These are phyloP conservation scores for Alternaria brassicicola DNA, from an alignment of 2,329 filamentous ascomycete species.

Conservation along the genomic window DNA sequence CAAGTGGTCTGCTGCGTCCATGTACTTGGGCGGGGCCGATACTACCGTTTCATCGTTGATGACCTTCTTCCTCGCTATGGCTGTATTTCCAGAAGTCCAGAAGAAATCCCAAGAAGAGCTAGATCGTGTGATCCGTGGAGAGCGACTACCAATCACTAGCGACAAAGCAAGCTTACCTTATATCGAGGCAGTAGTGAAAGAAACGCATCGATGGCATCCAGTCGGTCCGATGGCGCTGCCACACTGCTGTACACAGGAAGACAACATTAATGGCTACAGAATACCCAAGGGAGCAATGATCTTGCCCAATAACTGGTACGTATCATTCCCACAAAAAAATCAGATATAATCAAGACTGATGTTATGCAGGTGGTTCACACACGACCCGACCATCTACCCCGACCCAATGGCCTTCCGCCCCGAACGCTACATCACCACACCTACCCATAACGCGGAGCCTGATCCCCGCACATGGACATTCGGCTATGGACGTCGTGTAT, in stretches of 20 bases:
- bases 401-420: slow-evolving; percentile 53
- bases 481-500: slow-evolving; percentile 54
- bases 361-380: slow-evolving; percentile 48
- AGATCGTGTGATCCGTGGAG: slow-evolving; percentile 56
- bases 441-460: slow-evolving; percentile 44
- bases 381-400: slow-evolving; percentile 49
- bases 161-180: slow-evolving; percentile 54
- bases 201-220: slow-evolving; percentile 55
- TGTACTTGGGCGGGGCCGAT: slow-evolving; percentile 56
- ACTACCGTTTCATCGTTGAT: slow-evolving; percentile 52
- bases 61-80: slow-evolving; percentile 60
- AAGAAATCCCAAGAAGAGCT: slow-evolving; percentile 56
- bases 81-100: slow-evolving; percentile 56
- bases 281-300: slow-evolving; percentile 53
- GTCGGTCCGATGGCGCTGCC: slow-evolving; percentile 42
- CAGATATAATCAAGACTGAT: neutral
- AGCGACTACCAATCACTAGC: slow-evolving; percentile 55
- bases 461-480: slow-evolving; percentile 48
- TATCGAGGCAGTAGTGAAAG: slow-evolving; percentile 42
- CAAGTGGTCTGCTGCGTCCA: slow-evolving; percentile 53
- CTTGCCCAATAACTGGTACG: slow-evolving; percentile 50
- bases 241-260: slow-evolving; percentile 41
- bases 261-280: slow-evolving; percentile 47
- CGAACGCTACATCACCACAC: slow-evolving; percentile 50
- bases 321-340: too few relatives aligned